These are phyloP conservation scores for Metarhizium humberi DNA, from an alignment of 2,329 filamentous ascomycete genomes.

Conservation along the genomic window DNA sequence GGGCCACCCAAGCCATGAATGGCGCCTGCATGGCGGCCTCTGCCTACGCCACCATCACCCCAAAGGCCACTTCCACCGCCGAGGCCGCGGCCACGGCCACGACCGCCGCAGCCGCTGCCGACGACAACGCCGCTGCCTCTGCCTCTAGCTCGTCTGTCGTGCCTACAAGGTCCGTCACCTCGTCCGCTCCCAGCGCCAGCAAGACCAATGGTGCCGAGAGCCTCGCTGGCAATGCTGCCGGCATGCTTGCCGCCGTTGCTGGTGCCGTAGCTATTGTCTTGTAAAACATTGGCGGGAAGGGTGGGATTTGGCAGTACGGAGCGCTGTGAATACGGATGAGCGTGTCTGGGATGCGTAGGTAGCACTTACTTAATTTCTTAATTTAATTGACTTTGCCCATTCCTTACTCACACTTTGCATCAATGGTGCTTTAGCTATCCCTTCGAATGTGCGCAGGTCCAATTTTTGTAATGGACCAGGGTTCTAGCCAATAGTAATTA, in stretches of 20 bases:
- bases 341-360: no score
- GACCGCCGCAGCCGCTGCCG: conserved; percentile 9
- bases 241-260: conserved; percentile 26
- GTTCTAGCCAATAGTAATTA: no score
- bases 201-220: conserved; percentile 15
- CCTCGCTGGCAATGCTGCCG: conserved; percentile 22
- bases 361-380: no score
- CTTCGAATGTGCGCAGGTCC: no score
- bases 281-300: conserved; percentile 10
- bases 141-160: conserved; percentile 11
- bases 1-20: conserved; percentile 27
- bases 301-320: no score
- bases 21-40: conserved; percentile 37
- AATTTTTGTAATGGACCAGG: no score
- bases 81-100: conserved; percentile 14
- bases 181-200: conserved; percentile 11
- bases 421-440: no score
- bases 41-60: conserved; percentile 27
- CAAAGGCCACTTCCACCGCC: conserved; percentile 13
- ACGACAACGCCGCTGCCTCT: conserved; percentile 10
- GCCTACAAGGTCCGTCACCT: conserved; percentile 10
- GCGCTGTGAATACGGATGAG: no score
- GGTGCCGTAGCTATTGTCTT: conserved; percentile 28
- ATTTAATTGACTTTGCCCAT: no score
- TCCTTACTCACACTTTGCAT: no score